Evolutionary conservation across 2,329 filamentous ascomycete genomes (phyloP), one percentile per base, ranked within the genome.

Genomic region (Cordyceps sp.): DNA sequence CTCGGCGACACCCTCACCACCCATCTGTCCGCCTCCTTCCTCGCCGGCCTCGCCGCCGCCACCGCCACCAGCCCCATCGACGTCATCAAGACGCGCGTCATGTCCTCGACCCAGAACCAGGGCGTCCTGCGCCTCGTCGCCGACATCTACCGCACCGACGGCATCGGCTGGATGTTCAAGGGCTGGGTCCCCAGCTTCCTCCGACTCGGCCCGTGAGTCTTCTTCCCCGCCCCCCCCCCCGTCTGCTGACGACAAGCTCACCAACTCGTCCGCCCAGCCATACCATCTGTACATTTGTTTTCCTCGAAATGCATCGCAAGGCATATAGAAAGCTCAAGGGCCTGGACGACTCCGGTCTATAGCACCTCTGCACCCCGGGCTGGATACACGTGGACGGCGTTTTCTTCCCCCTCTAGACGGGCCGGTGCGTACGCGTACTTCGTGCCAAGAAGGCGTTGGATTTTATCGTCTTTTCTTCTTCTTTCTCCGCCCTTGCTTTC

Each of bases 31-130:
- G 78, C 83, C 2, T 81, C 73, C 0, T 74, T 90, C 44, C 56
- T 86, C 37, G 82, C 82, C 1, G 83, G 83, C 9, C 74, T 92
- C 37, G 77, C 85, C 6, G 84, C 84, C 5, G 88, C 84, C 1
- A 90, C 83, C 1, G 69, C 88, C 10, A 90, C 81, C 42, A 84
- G 75, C 35, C 84, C 84, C 1, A 76, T 92, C 31, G 84, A 92
- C 53, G 84, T 93, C 20, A 76, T 93, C 57, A 92, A 92, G 64
- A 93, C 84, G 9, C 66, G 81, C 17, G 71, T 92, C 45, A 93
- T 93, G 84, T 79, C 75, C 38, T 69, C 75, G 17, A 55, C 56
- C 30, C 52, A 59, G 26, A 52, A 58, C 38, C 47, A 59, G 39
- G 61, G 67, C 18, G 55, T 90, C 20, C 40, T 69, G 4, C 60